Conservation (phyloP, 2,329 filamentous ascomycete genomes). For the Sclerotinia glacialis region DNA sequence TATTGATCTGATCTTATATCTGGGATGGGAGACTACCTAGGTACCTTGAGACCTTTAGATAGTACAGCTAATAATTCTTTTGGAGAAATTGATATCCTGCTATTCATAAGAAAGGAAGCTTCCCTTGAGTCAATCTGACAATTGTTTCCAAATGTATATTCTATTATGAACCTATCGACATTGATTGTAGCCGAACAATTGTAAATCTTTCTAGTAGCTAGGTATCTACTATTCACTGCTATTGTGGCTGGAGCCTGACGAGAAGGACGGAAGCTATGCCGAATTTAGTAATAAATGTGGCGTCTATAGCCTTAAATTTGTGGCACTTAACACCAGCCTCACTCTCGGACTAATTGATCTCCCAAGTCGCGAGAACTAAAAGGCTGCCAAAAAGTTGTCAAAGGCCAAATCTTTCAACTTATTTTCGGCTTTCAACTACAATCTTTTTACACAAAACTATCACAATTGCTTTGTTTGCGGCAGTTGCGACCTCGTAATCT, state of each 20-base stretch:
- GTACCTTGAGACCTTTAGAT: background rate
- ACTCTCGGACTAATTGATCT: background rate
- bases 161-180: background rate
- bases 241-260: background rate
- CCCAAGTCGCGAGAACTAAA: conserved; percentile 23
- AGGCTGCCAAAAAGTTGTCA: conserved; percentile 19
- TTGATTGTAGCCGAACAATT: background rate
- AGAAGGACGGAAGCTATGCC: background rate
- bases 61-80: background rate
- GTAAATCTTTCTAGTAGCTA: background rate
- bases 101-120: background rate
- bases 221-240: background rate
- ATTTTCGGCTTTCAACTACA: conserved; percentile 10
- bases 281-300: background rate
- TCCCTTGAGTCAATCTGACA: background rate
- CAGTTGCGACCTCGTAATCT: background rate
- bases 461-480: conserved; percentile 1
- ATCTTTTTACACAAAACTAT: background rate
- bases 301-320: background rate
- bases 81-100: background rate
- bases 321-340: conserved; percentile 1
- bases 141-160: background rate
- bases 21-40: background rate
- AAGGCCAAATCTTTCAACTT: conserved; percentile 4
- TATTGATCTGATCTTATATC: background rate